These are phyloP conservation scores for Alnus glutinosa DNA, from an alignment of 306 rosid species.

Conservation along the genomic window DNA sequence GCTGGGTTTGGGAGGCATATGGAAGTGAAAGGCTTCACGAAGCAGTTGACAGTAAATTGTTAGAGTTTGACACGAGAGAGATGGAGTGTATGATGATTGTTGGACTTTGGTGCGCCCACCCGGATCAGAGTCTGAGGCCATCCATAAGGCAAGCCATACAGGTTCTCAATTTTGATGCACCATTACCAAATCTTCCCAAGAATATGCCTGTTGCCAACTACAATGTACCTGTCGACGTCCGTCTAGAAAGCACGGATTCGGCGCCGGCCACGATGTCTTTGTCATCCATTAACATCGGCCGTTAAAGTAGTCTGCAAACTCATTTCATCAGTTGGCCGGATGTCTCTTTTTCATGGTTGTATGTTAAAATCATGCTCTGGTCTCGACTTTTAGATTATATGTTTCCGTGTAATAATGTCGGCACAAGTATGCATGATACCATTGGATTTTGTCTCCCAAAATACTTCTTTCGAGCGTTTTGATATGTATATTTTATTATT, in stretches of 20 bases:
- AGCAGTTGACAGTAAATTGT: slow-evolving; percentile 28
- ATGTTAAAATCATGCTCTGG: not conserved
- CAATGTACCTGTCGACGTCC: not conserved
- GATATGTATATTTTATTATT: too few relatives aligned
- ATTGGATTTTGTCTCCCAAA: too few relatives aligned
- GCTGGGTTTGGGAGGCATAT: slow-evolving; percentile 46
- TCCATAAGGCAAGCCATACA: slow-evolving; percentile 38
- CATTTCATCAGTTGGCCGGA: not conserved
- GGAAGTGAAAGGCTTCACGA: slow-evolving; percentile 29
- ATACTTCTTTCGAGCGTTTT: too few relatives aligned
- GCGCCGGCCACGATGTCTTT: not conserved
- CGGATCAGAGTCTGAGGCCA: slow-evolving; percentile 34
- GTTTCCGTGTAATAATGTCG: too few relatives aligned
- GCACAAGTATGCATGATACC: too few relatives aligned
- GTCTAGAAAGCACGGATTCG: not conserved
- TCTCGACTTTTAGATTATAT: too few relatives aligned
- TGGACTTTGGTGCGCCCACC: slow-evolving; percentile 55
- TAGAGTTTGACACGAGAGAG: slow-evolving; percentile 31
- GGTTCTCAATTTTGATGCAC: slow-evolving; percentile 37
- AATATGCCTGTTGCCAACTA: slow-evolving; percentile 43
- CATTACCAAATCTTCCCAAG: slow-evolving; percentile 33
- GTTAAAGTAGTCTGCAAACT: not conserved
- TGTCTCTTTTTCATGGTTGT: not conserved
- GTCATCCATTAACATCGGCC: not conserved
- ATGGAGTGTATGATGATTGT: slow-evolving; percentile 31